Percentiles rank a stretch among this genome's conserved stretches.
These are phyloP conservation scores for Mantamonas sphyraenae DNA, from an alignment of 78 protist genomes.

Conservation along the genomic window DNA sequence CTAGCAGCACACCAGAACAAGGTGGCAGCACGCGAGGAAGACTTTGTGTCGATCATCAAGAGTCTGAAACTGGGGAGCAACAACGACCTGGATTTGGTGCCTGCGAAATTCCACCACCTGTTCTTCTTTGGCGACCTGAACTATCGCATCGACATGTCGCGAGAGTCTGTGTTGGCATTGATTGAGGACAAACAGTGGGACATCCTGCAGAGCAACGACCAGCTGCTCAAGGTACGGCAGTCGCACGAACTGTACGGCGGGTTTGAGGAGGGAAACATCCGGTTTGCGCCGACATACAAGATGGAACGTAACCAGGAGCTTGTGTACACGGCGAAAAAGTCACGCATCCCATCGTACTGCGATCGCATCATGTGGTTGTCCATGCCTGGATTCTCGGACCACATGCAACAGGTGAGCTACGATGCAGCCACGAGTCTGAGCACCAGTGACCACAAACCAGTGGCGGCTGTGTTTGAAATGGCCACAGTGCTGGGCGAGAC, in stretches of 20 bases:
- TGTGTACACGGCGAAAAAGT: no score
- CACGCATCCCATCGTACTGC: slow-evolving; percentile 32
- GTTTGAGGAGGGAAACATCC: slow-evolving; percentile 18
- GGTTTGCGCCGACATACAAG: slow-evolving; percentile 67
- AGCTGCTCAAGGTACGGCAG: slow-evolving; percentile 26
- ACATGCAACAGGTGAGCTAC: not conserved
- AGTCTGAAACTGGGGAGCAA: slow-evolving; percentile 20
- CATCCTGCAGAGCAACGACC: slow-evolving; percentile 43
- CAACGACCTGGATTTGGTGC: not conserved
- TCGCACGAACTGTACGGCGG: slow-evolving; percentile 40
- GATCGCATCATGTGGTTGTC: slow-evolving; percentile 31
- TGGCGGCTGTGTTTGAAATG: not conserved
- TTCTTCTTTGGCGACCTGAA: slow-evolving; percentile 85
- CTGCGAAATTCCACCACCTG: slow-evolving; percentile 53
- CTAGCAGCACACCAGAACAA: slow-evolving; percentile 70
- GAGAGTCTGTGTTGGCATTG: slow-evolving; percentile 24
- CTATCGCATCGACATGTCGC: slow-evolving; percentile 61
- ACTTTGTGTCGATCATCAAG: slow-evolving; percentile 50
- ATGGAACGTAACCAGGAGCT: slow-evolving; percentile 1
- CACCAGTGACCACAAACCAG: slow-evolving; percentile 10
- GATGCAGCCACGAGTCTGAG: not conserved
- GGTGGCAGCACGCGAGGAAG: slow-evolving; percentile 36
- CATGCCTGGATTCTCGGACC: not conserved
- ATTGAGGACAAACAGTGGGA: slow-evolving; percentile 1
- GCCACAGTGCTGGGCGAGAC: no score